A percentile compares a stretch with the other conserved stretches of the same genome.
These are phyloP conservation scores for Puccinia hordei DNA, from an alignment of 1,284 basidiomycete species.

Conservation along the genomic window DNA sequence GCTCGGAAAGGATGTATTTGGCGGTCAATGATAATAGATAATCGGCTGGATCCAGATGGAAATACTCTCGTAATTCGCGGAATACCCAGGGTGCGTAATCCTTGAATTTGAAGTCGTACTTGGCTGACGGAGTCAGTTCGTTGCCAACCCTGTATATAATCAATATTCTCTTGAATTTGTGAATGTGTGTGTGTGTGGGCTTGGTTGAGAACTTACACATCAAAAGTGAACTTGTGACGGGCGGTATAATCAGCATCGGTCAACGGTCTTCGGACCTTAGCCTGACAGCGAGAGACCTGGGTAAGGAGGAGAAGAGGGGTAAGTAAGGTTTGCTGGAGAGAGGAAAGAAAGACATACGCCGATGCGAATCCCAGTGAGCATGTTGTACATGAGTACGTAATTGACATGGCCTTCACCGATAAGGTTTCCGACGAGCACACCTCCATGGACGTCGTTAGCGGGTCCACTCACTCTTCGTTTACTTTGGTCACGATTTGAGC, in stretches of 20 bases:
- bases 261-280: constrained; percentile 82
- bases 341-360: constrained; percentile 67
- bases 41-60: constrained; percentile 93
- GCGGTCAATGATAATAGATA: constrained; percentile 93
- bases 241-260: constrained; percentile 85
- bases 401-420: constrained; percentile 97
- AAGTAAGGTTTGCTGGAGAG: background rate
- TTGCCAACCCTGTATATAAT: constrained; percentile 75
- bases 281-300: constrained; percentile 90
- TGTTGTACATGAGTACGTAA: constrained; percentile 99
- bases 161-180: background rate
- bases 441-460: constrained; percentile 52
- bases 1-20: constrained; percentile 95
- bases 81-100: constrained; percentile 99
- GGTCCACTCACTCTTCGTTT: constrained; percentile 19
- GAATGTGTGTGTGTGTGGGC: background rate
- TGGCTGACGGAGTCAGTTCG: constrained; percentile 92
- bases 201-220: constrained; percentile 72
- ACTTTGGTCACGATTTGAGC: background rate
- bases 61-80: constrained; percentile 87
- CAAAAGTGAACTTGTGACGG: constrained; percentile 93
- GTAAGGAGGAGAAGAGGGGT: background rate
- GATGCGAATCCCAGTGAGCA: constrained; percentile 96
- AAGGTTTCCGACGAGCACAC: constrained; percentile 83
- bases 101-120: constrained; percentile 98